Evolutionary conservation across 129 eudicot genomes (phyloP).

Genomic region (Calendula officinalis): DNA sequence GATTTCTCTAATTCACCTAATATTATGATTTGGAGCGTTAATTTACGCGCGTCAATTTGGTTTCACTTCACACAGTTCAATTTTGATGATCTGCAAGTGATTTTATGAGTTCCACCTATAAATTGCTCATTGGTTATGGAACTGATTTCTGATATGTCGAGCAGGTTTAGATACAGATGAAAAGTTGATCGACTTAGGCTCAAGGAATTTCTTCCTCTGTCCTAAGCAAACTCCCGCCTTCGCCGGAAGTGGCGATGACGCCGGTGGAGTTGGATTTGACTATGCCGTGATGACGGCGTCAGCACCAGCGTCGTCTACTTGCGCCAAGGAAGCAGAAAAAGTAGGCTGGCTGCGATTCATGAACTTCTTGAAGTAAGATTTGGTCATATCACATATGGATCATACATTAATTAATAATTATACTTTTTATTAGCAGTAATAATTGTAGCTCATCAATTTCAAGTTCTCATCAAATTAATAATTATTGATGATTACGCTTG

Average conservation of each 20-base stretch:
- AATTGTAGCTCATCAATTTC: conserved; percentile 1
- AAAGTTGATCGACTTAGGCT: conserved; percentile 70
- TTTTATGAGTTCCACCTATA: too few species aligned
- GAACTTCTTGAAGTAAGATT: conserved; percentile 35
- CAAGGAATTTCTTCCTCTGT: conserved; percentile 84
- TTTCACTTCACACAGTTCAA: too few species aligned
- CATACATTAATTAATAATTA: neutral
- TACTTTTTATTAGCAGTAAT: neutral
- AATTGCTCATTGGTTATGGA: neutral
- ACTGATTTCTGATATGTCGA: conserved; percentile 1
- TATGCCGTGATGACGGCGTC: neutral
- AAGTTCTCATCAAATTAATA: conserved; percentile 1
- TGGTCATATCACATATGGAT: neutral
- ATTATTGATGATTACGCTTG: conserved; percentile 21
- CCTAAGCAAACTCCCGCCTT: conserved; percentile 26
- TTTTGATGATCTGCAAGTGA: too few species aligned
- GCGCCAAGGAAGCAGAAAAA: conserved; percentile 59
- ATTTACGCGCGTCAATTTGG: too few species aligned
- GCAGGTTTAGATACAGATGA: conserved; percentile 77
- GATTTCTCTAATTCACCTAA: neutral
- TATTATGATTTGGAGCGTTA: too few species aligned
- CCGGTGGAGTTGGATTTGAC: conserved; percentile 3
- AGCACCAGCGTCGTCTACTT: conserved; percentile 21
- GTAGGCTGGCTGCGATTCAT: conserved; percentile 73
- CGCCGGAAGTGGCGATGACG: conserved; percentile 15